phyloP scores from a whole-genome alignment of 805 yeast species.

The Cyberlindnera maritima region DNA sequence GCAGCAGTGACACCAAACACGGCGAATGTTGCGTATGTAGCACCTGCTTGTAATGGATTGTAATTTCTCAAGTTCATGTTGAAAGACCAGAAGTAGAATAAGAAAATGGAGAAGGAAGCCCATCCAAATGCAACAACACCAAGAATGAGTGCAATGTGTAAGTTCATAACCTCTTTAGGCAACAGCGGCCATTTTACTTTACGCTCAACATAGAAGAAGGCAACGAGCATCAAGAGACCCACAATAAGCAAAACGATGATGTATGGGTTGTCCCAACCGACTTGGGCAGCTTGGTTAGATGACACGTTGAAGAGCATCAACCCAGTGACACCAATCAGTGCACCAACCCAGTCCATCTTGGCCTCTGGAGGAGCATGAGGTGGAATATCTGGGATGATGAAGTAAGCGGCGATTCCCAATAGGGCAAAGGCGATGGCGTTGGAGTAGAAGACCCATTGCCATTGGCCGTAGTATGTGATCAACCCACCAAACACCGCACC shows the following conservation, averaged over 20 bases:
- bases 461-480: conserved; percentile 39
- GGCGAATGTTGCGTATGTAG: conserved; percentile 43
- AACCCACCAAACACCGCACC: conserved; percentile 53
- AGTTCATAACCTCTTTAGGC: conserved; percentile 46
- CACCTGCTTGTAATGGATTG: conserved; percentile 44
- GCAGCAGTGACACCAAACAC: conserved; percentile 59
- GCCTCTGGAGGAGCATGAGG: conserved; percentile 20
- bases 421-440: conserved; percentile 35
- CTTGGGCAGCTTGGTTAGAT: conserved; percentile 74
- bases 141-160: conserved; percentile 47
- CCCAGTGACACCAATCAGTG: conserved; percentile 54
- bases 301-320: conserved; percentile 62
- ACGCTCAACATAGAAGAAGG: conserved; percentile 50
- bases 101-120: conserved; percentile 77
- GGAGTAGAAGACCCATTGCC: conserved; percentile 52
- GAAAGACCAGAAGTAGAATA: conserved; percentile 58
- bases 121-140: conserved; percentile 59
- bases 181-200: conserved; percentile 47
- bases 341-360: conserved; percentile 51
- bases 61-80: conserved; percentile 48
- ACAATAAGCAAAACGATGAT: conserved; percentile 54
- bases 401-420: conserved; percentile 30
- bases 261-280: conserved; percentile 63
- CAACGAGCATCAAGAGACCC: conserved; percentile 41
- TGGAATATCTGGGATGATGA: conserved; percentile 33